These are phyloP conservation scores for Arthrobotrys entomopaga DNA, from an alignment of 2,329 filamentous ascomycete genomes.

Conservation along the genomic window DNA sequence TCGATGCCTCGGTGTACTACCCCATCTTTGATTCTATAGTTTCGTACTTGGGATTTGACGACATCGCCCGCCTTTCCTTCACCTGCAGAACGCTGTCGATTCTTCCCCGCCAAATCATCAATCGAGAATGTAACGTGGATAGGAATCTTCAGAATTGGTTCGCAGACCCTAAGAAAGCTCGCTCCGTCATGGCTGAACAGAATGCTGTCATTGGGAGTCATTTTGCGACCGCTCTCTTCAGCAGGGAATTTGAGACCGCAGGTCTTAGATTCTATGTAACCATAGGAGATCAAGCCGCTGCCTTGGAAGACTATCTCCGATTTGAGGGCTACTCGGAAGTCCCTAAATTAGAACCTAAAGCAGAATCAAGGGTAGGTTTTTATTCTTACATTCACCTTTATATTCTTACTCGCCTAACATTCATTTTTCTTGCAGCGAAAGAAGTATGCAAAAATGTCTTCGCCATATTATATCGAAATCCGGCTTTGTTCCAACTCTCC, in stretches of 20 bases:
- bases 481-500: slow-evolving; percentile 42
- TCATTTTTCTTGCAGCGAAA: slow-evolving; percentile 1
- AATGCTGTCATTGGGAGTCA: slow-evolving; percentile 52
- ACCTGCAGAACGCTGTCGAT: slow-evolving; percentile 30
- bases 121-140: slow-evolving; percentile 45
- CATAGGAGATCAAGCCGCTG: slow-evolving; percentile 11
- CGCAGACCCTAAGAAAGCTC: slow-evolving; percentile 14
- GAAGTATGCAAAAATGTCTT: slow-evolving; percentile 10
- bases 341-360: slow-evolving; percentile 8
- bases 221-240: slow-evolving; percentile 50
- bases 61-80: slow-evolving; percentile 36
- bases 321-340: slow-evolving; percentile 37
- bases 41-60: slow-evolving; percentile 24
- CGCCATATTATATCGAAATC: slow-evolving; percentile 27
- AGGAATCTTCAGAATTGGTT: slow-evolving; percentile 31
- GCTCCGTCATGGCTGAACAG: slow-evolving; percentile 38
- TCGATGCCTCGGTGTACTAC: slow-evolving; percentile 40
- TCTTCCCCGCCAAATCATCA: slow-evolving; percentile 32
- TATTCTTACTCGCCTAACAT: background rate
- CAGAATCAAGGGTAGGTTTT: slow-evolving; percentile 32
- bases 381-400: background rate
- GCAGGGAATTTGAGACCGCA: slow-evolving; percentile 31
- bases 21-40: slow-evolving; percentile 37
- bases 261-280: slow-evolving; percentile 39
- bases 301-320: slow-evolving; percentile 30